Evolutionary conservation across 169 alveolate genomes (phyloP).

Genomic region (Cryptosporidium ryanae): DNA sequence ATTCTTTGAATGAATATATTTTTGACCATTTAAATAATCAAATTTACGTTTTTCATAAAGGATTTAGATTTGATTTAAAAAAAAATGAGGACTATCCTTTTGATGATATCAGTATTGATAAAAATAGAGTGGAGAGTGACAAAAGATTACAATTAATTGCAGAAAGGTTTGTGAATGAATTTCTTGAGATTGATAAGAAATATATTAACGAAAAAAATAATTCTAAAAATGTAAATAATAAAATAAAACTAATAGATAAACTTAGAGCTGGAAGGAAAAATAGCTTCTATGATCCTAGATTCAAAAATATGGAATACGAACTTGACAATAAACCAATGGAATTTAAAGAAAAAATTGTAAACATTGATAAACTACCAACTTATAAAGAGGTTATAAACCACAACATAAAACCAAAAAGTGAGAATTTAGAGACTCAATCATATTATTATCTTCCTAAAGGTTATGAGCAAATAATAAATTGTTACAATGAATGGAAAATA

Average conservation of each 20-base stretch:
- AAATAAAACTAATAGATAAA: conserved; percentile 14
- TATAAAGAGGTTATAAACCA: conserved; percentile 38
- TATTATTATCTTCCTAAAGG: conserved; percentile 60
- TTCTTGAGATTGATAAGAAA: conserved; percentile 14
- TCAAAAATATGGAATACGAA: conserved; percentile 21
- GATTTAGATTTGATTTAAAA: neutral
- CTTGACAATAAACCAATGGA: neutral
- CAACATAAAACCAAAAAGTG: neutral
- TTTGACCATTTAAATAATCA: conserved; percentile 34
- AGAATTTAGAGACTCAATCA: conserved; percentile 5
- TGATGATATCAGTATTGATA: neutral
- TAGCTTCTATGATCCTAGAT: conserved; percentile 61
- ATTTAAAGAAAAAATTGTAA: conserved; percentile 18
- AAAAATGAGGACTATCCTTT: neutral
- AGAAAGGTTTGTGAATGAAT: conserved; percentile 4
- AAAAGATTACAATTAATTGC: conserved; percentile 7
- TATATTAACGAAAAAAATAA: neutral
- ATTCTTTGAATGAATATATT: conserved; percentile 39
- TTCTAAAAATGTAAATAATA: neutral
- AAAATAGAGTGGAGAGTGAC: neutral
- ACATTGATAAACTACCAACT: conserved; percentile 8
- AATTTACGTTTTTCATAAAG: conserved; percentile 31
- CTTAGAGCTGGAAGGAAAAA: conserved; percentile 27
- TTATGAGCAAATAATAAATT: conserved; percentile 23
- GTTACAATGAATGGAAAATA: conserved; percentile 28